Percentiles rank a stretch among this genome's conserved stretches.
Conservation (phyloP, 331 rosid genomes). For the Acacia pycnantha region DNA sequence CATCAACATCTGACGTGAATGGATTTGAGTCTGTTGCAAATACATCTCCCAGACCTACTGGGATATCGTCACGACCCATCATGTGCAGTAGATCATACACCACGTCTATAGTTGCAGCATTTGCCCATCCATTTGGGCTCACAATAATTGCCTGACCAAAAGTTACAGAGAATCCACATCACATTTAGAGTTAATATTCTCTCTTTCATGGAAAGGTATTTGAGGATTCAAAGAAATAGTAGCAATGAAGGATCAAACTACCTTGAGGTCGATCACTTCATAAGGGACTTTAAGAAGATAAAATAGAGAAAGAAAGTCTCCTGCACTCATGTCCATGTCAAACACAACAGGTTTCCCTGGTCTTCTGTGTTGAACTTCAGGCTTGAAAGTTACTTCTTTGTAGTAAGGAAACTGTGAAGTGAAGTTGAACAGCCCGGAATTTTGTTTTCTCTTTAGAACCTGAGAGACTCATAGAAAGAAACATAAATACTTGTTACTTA, state of each 20-base stretch:
- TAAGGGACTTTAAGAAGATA: slow-evolving; percentile 85
- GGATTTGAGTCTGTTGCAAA: slow-evolving; percentile 68
- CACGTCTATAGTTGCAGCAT: slow-evolving; percentile 85
- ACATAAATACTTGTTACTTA: not conserved
- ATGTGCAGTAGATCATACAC: slow-evolving; percentile 81
- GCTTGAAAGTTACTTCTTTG: slow-evolving; percentile 55
- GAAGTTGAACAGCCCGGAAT: slow-evolving; percentile 74
- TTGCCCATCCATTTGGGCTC: slow-evolving; percentile 95
- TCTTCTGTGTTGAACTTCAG: slow-evolving; percentile 46
- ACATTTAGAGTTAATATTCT: not conserved
- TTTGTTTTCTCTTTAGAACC: slow-evolving; percentile 59
- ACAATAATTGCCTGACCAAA: slow-evolving; percentile 71
- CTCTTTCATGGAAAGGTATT: not conserved
- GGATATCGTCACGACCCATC: slow-evolving; percentile 97
- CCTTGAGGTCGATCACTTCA: slow-evolving; percentile 76
- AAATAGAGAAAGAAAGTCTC: slow-evolving; percentile 85
- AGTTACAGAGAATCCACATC: not conserved
- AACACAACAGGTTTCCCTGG: slow-evolving; percentile 74
- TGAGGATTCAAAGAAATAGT: not conserved
- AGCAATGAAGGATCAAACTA: slow-evolving; percentile 16
- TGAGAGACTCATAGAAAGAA: slow-evolving; percentile 20
- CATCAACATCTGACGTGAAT: slow-evolving; percentile 49
- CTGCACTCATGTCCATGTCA: slow-evolving; percentile 98
- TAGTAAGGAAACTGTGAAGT: slow-evolving; percentile 76
- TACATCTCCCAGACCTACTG: slow-evolving; percentile 74